Conservation (phyloP, 495 filamentous ascomycete genomes). For the Podospora didyma region DNA sequence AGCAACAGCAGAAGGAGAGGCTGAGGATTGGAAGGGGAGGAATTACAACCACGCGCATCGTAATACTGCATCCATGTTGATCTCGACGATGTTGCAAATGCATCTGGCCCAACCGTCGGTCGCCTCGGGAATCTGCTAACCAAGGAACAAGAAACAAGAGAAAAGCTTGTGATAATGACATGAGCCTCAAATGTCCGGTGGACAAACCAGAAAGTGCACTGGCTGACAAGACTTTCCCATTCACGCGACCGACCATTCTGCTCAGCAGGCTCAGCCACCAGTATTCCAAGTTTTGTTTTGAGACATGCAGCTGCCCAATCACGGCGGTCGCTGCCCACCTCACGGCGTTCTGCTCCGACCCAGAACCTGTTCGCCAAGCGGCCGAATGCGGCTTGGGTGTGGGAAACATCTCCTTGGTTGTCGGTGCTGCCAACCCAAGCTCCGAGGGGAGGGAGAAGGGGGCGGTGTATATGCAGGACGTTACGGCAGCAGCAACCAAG, state of each 20-base stretch:
- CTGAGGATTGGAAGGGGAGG: too few relatives aligned
- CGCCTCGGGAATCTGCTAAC: background rate
- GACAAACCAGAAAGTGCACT: background rate
- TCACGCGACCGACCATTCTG: background rate
- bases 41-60: too few relatives aligned
- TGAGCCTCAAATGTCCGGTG: background rate
- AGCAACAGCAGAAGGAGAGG: too few relatives aligned
- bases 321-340: slow-evolving; percentile 10
- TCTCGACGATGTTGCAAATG: too few relatives aligned
- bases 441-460: background rate
- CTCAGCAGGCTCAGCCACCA: slow-evolving; percentile 11
- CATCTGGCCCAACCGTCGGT: too few relatives aligned
- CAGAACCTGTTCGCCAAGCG: slow-evolving; percentile 3
- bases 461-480: background rate
- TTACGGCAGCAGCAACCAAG: too few relatives aligned
- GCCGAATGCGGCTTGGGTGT: slow-evolving; percentile 11
- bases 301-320: slow-evolving; percentile 18
- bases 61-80: too few relatives aligned
- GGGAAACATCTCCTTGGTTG: too few relatives aligned
- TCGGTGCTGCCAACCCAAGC: too few relatives aligned
- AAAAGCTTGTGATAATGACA: background rate
- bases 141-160: background rate
- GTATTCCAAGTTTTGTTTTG: slow-evolving; percentile 5
- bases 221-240: slow-evolving; percentile 1
- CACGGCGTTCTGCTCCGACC: slow-evolving; percentile 4